These are phyloP conservation scores for Phytopythium helicoides DNA, from an alignment of 352 stramenopile species.

Conservation along the genomic window DNA sequence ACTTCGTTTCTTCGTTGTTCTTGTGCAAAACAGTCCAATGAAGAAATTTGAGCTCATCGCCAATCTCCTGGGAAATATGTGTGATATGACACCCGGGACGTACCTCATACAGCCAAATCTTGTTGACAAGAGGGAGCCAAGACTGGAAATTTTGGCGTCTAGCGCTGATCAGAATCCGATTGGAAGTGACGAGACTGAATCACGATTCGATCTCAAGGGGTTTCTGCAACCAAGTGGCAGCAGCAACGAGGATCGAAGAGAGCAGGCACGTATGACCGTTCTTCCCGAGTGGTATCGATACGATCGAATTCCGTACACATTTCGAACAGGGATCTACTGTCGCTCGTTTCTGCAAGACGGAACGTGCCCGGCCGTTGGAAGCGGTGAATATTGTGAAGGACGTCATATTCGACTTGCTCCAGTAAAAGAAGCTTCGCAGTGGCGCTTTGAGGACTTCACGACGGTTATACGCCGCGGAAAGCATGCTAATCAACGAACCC, in stretches of 20 bases:
- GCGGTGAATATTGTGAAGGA: constrained; percentile 30
- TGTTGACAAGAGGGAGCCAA: not conserved
- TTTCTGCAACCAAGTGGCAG: constrained; percentile 15
- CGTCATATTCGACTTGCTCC: constrained; percentile 32
- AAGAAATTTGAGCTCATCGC: constrained; percentile 36
- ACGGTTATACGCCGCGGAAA: constrained; percentile 5
- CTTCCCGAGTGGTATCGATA: constrained; percentile 45
- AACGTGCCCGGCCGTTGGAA: constrained; percentile 30
- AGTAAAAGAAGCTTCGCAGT: constrained; percentile 10
- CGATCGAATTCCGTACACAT: constrained; percentile 57
- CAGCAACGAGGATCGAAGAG: constrained; percentile 1
- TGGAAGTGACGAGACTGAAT: not conserved
- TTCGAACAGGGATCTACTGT: constrained; percentile 52
- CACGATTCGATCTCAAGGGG: constrained; percentile 38
- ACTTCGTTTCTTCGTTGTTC: not conserved
- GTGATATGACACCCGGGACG: constrained; percentile 32
- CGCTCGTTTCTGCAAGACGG: constrained; percentile 41
- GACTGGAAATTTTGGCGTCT: constrained; percentile 10
- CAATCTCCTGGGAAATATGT: constrained; percentile 21
- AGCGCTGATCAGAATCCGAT: not conserved
- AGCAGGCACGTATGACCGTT: constrained; percentile 10
- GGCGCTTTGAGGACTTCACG: constrained; percentile 42
- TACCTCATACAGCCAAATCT: constrained; percentile 25
- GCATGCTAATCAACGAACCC: constrained; percentile 19
- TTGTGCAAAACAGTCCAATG: constrained; percentile 18